Evolutionary conservation across 1,139 yeast genomes (phyloP).

Genomic region (Magnusiomyces ingens): DNA sequence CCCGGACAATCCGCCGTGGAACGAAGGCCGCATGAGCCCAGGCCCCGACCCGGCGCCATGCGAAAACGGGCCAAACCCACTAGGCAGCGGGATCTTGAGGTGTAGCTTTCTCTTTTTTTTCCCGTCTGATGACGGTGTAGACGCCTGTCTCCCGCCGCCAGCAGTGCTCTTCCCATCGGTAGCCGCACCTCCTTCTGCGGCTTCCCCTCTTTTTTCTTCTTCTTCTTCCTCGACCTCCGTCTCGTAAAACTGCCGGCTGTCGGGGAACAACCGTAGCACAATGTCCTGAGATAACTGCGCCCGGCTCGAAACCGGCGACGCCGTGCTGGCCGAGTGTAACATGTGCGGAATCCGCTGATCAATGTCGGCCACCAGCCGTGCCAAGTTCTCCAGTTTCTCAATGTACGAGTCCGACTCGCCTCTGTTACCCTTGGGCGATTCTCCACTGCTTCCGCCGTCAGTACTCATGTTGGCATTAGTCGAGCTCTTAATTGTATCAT

Average conservation of each 20-base stretch:
- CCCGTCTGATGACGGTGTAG: constrained; percentile 3
- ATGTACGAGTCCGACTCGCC: too few species aligned
- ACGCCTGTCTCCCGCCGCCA: background rate
- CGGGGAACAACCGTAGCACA: constrained; percentile 11
- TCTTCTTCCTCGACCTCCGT: background rate
- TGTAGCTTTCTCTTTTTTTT: background rate
- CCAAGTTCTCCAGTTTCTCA: constrained; percentile 6
- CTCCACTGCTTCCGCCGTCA: too few species aligned
- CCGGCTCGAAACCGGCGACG: constrained; percentile 3
- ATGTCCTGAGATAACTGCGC: constrained; percentile 8
- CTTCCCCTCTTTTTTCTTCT: too few species aligned
- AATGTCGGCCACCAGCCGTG: constrained; percentile 9
- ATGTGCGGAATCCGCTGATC: constrained; percentile 10
- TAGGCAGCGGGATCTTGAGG: background rate
- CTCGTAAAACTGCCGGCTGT: constrained; percentile 1
- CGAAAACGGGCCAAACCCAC: background rate
- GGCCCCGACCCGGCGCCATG: background rate
- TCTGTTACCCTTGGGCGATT: too few species aligned
- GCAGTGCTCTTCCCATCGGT: background rate
- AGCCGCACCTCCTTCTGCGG: background rate
- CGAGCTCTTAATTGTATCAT: too few species aligned
- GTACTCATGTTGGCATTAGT: too few species aligned
- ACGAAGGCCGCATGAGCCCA: background rate
- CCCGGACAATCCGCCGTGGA: background rate
- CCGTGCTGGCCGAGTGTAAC: constrained; percentile 5